A percentile compares a stretch with the other conserved stretches of the same genome.
phyloP scores from a whole-genome alignment of 345 rosid genomes.

The Ceriops zippeliana region DNA sequence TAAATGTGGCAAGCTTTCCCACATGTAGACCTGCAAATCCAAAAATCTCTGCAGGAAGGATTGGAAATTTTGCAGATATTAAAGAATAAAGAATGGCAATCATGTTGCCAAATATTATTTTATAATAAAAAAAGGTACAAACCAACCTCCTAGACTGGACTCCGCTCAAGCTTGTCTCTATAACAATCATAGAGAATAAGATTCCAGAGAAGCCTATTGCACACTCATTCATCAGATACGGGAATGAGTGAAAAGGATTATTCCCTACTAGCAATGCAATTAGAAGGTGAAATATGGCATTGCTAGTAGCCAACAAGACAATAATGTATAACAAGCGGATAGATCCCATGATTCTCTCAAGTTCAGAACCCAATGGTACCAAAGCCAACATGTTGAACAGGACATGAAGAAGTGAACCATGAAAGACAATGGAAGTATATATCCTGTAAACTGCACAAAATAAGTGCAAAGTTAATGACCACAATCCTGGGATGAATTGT shows the following conservation, averaged over 20 bases:
- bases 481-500: background rate
- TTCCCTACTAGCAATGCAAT: slow-evolving; percentile 58
- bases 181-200: slow-evolving; percentile 86
- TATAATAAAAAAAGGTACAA: background rate
- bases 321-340: slow-evolving; percentile 68
- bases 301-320: slow-evolving; percentile 75
- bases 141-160: slow-evolving; percentile 79
- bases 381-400: slow-evolving; percentile 94
- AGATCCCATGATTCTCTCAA: slow-evolving; percentile 98
- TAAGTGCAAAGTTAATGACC: slow-evolving; percentile 12
- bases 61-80: background rate
- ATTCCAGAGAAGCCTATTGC: slow-evolving; percentile 93
- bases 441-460: slow-evolving; percentile 76
- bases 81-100: background rate
- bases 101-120: background rate
- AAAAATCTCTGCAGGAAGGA: background rate
- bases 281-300: slow-evolving; percentile 72
- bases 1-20: background rate
- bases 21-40: background rate
- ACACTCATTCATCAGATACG: slow-evolving; percentile 63
- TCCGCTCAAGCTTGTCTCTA: slow-evolving; percentile 94
- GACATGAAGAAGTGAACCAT: slow-evolving; percentile 88
- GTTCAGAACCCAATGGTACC: slow-evolving; percentile 92
- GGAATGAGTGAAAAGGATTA: slow-evolving; percentile 50
- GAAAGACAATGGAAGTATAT: slow-evolving; percentile 72